Percentiles rank a stretch among this genome's conserved stretches.
phyloP scores from a whole-genome alignment of 352 stramenopile species.

The Globisporangium lucens region DNA sequence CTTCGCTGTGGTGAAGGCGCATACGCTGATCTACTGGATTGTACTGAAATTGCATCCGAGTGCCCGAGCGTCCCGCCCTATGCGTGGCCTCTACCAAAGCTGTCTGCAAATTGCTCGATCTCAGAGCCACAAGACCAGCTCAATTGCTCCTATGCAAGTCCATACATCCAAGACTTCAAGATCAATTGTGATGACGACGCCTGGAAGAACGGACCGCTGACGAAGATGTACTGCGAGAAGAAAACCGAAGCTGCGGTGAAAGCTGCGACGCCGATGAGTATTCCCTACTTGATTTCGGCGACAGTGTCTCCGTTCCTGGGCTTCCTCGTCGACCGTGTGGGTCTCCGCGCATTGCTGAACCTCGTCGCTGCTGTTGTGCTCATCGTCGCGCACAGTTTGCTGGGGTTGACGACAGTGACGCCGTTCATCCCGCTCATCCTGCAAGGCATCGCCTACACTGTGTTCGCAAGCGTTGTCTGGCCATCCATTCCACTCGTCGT shows the following conservation, averaged over 20 bases:
- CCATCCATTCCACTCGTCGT: slow-evolving; percentile 45
- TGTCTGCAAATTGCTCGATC: slow-evolving; percentile 74
- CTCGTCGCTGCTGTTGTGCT: slow-evolving; percentile 75
- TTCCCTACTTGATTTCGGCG: slow-evolving; percentile 92
- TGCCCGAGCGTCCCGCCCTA: slow-evolving; percentile 71
- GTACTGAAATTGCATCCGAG: slow-evolving; percentile 36
- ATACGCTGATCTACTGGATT: slow-evolving; percentile 52
- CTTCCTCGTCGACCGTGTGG: slow-evolving; percentile 89
- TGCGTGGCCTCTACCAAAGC: slow-evolving; percentile 60
- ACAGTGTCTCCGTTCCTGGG: slow-evolving; percentile 88
- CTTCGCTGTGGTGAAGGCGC: slow-evolving; percentile 51
- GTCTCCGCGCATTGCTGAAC: slow-evolving; percentile 78
- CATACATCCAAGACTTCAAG: slow-evolving; percentile 57
- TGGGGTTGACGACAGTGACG: slow-evolving; percentile 46
- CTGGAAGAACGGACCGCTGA: slow-evolving; percentile 66
- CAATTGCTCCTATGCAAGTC: slow-evolving; percentile 51
- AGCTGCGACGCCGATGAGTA: slow-evolving; percentile 87
- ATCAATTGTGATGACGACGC: slow-evolving; percentile 82
- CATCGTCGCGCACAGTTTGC: slow-evolving; percentile 80
- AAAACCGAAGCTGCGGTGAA: slow-evolving; percentile 60
- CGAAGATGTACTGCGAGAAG: slow-evolving; percentile 53
- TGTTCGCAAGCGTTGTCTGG: slow-evolving; percentile 77
- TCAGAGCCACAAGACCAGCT: slow-evolving; percentile 52
- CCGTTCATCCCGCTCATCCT: slow-evolving; percentile 62
- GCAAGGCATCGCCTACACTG: slow-evolving; percentile 77